Evolutionary conservation across 176 grass and related monocot genomes (phyloP), one percentile per base, ranked within the genome.

Genomic region (Phragmites australis): DNA sequence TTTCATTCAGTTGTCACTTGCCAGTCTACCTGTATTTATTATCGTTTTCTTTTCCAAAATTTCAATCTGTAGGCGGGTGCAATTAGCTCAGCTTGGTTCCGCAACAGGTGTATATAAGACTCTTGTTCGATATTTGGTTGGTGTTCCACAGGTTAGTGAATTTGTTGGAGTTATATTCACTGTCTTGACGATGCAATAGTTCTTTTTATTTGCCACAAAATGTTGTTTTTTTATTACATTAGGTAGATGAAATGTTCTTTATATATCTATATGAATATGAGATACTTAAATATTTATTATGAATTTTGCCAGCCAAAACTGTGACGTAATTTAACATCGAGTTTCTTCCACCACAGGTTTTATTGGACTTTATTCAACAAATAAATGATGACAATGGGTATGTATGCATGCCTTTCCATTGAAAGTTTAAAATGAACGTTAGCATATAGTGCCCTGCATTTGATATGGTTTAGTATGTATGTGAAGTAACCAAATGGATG

Each of bases 351-450:
- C 81, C 81, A 55, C 81, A 99, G 96, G 96, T 99, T 88, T 82
- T 99, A 72, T 87, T 99, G 70, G 96, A 99, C 87, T 99, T 99
- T 69, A 86, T 95, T 75, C 80, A 85, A 31, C 92, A 99, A 79
- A 95, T 99, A 84, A 99, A 99, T 82, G 92, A 99, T 91, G 87
- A 94, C 47, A 83, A 95, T 83, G 96, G 96, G 95, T 98, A 91
- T 76, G 67, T 50, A 32, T 70, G 55, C 60, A 65, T 78, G 9
- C 57, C n/a, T 51, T 70, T 65, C 62, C 34, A 72, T 78, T 21
- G 75, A 75, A 79, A 78, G n/a, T 21, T 23, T 50, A 19, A 37
- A 50, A 65, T 64, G 19, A 23, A 70, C 16, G 9, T 65, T 67
- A 57, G 17, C 51, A 23, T 18, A 25, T 77, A 45, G 31, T 70